Conservation (phyloP, 768 basidiomycete species). For the Lactarius deliciosus region DNA sequence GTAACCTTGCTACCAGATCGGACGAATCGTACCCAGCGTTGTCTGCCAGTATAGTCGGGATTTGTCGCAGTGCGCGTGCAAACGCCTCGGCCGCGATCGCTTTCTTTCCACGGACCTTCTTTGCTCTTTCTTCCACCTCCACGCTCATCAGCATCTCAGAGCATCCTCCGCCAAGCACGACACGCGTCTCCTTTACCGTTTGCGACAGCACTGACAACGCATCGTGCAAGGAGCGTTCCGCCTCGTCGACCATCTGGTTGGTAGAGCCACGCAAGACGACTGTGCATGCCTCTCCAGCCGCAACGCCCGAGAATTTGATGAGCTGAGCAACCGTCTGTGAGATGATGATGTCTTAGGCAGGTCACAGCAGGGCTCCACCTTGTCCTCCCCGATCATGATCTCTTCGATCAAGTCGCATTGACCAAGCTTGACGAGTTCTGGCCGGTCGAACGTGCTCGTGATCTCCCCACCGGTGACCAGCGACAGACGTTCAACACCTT, state of each 20-base stretch:
- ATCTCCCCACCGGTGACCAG: constrained; percentile 98
- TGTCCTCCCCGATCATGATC: constrained; percentile 99
- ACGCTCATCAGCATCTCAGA: constrained; percentile 98
- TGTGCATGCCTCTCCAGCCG: constrained; percentile 96
- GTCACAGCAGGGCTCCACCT: constrained; percentile 51
- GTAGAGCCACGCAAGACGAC: constrained; percentile 97
- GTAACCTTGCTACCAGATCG: constrained; percentile 83
- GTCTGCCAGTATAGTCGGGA: constrained; percentile 95
- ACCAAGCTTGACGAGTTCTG: constrained; percentile 90
- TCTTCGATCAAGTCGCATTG: constrained; percentile 95
- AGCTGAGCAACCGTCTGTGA: constrained; percentile 54
- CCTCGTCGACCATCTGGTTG: constrained; percentile 98
- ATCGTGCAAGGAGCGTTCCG: constrained; percentile 95
- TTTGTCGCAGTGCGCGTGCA: constrained; percentile 83
- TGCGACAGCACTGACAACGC: constrained; percentile 97
- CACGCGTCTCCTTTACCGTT: constrained; percentile 94
- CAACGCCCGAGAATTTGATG: constrained; percentile 99
- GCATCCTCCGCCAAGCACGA: constrained; percentile 94
- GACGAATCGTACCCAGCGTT: constrained; percentile 99
- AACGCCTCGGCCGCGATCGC: constrained; percentile 95
- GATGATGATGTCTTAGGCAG: constrained; percentile 1
- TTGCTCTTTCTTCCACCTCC: constrained; percentile 85
- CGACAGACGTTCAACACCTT: constrained; percentile 94
- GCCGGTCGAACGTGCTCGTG: constrained; percentile 90
- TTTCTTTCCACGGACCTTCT: constrained; percentile 89